Percentiles rank a stretch among this genome's conserved stretches.
phyloP scores from a whole-genome alignment of 768 basidiomycete species.

The Leccinum barrowsii region DNA sequence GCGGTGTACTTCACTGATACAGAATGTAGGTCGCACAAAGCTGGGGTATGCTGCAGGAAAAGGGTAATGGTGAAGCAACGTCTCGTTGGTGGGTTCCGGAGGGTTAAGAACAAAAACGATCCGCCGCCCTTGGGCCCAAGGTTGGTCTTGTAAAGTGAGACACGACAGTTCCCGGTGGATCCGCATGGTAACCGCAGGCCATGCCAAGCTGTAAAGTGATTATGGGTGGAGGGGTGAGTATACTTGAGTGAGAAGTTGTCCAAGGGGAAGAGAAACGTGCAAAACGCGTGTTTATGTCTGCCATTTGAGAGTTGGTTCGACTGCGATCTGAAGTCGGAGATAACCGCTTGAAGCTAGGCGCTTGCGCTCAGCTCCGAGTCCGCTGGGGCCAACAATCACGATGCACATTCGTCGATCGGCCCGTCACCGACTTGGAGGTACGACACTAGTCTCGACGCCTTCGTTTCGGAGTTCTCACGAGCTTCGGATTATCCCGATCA shows the following conservation, averaged over 20 bases:
- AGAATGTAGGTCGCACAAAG: neutral
- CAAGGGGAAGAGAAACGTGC: conserved; percentile 5
- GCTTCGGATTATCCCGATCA: neutral
- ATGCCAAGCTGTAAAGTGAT: neutral
- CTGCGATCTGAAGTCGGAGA: neutral
- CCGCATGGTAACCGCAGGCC: neutral
- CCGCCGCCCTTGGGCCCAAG: neutral
- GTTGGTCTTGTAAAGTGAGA: neutral
- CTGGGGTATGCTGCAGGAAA: neutral
- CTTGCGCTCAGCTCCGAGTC: neutral
- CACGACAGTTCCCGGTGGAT: neutral
- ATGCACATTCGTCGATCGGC: neutral
- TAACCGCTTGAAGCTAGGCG: neutral
- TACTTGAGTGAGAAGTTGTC: neutral
- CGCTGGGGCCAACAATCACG: neutral
- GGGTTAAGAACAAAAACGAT: neutral
- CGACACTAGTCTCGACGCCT: neutral
- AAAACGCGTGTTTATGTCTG: conserved; percentile 2
- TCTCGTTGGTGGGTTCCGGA: neutral
- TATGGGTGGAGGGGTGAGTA: neutral
- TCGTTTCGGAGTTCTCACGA: neutral
- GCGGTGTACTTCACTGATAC: neutral
- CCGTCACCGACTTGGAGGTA: neutral
- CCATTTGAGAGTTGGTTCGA: neutral
- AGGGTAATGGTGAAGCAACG: neutral